Evolutionary conservation across 495 filamentous ascomycete species (phyloP), one percentile per base, ranked within the genome.

Genomic region (Penicillium ucsense): DNA sequence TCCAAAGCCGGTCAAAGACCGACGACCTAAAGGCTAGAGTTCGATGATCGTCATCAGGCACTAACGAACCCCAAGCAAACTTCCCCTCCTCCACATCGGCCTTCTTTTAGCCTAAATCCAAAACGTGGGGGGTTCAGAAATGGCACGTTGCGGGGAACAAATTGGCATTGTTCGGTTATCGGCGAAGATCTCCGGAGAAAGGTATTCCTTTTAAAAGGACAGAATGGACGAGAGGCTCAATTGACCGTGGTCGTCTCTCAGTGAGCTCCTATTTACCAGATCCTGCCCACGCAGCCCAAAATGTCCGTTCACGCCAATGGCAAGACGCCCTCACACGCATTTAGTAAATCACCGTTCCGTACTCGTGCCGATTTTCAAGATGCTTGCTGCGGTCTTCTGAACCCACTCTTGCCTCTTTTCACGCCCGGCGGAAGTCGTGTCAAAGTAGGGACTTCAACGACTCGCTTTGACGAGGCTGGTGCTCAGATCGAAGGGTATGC

Each of bases 401-500:
- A 83, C 54, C 83, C 82, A 31, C 68, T 85, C 4, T 62, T 78
- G 31, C 74, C 77, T 28, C 81, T 80, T 62, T 84, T 85, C 62
- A 82, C 82, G 3, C 76, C 78, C 0, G 53, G 58, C 33, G 72
- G 75, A 45, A 73, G 75, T 12, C 74, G 80, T 43, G 69, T 85
- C 34, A 79, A 74, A 54, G 65, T 76, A 38, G 82, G 82, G n/a
- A 74, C 75, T 3, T 84, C 82, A 7, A 80, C 79, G 5, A 81
- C 82, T 31, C 71, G 81, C 31, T 85, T 82, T 65, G 85, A 89
- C 59, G 82, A 86, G 52, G 82, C 79, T 4, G 86, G 82, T 6
- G 85, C 85, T 6, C 81, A 88, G 49, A 76, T 90, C 6, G 86
- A 90, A 64, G 86, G 86, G 2, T 81, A 81, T 60, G 81, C 81